phyloP scores from a whole-genome alignment of 2,329 filamentous ascomycete genomes.

The Colletotrichum magnum region DNA sequence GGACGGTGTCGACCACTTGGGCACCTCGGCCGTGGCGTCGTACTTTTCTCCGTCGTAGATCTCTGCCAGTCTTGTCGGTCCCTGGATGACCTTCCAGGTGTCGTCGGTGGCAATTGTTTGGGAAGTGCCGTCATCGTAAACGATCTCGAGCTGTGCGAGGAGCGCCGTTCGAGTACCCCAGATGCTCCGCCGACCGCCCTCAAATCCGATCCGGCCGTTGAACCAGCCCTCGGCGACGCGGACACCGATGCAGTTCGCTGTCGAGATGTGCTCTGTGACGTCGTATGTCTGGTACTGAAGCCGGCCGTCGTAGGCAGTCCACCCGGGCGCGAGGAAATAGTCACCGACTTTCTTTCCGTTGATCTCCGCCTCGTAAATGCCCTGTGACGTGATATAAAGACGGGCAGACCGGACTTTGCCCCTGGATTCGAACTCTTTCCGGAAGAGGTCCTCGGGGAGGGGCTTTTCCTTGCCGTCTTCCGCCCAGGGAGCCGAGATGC shows the following conservation, averaged over 20 bases:
- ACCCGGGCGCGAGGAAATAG: constrained; percentile 63
- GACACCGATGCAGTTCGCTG: constrained; percentile 54
- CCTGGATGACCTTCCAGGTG: constrained; percentile 7
- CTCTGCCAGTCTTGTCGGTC: constrained; percentile 34
- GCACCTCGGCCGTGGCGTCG: constrained; percentile 26
- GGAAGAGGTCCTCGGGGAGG: constrained; percentile 46
- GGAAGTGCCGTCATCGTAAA: constrained; percentile 16
- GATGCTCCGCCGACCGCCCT: constrained; percentile 44
- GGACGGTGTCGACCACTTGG: constrained; percentile 17
- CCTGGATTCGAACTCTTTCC: constrained; percentile 50
- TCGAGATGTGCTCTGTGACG: constrained; percentile 56
- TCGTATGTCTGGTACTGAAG: constrained; percentile 69
- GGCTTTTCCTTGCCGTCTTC: constrained; percentile 48
- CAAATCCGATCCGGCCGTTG: constrained; percentile 47
- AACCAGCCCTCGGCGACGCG: constrained; percentile 63
- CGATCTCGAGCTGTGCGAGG: constrained; percentile 10
- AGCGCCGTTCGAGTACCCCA: constrained; percentile 41
- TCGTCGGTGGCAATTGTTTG: background rate
- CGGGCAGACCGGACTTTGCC: constrained; percentile 51
- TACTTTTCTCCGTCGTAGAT: constrained; percentile 41
- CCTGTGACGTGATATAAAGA: constrained; percentile 62
- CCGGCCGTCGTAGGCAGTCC: constrained; percentile 64
- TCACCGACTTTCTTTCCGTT: constrained; percentile 60
- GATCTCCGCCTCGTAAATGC: constrained; percentile 62
- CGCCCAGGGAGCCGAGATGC: constrained; percentile 49